Conservation (phyloP, 1,139 yeast genomes). For the Blastobotrys apis region DNA sequence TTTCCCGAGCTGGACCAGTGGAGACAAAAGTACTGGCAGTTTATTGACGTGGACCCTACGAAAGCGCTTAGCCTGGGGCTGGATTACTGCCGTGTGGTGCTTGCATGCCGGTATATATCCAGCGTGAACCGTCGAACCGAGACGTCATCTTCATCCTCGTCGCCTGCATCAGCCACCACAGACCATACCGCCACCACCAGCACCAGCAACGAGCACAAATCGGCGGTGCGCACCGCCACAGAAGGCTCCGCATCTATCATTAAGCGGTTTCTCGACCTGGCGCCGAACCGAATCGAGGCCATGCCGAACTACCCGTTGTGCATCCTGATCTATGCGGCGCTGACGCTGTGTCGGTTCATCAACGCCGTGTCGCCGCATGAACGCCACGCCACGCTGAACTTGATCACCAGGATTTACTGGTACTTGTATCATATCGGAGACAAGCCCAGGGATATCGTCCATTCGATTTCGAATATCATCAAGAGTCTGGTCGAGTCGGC, state of each 20-base stretch:
- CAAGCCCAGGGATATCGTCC: conserved; percentile 50
- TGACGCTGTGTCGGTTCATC: conserved; percentile 46
- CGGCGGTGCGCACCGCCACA: conserved; percentile 11
- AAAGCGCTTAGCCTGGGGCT: conserved; percentile 5
- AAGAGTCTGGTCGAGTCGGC: conserved; percentile 44
- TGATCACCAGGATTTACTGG: conserved; percentile 52
- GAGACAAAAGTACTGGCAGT: conserved; percentile 4
- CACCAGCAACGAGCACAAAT: no score
- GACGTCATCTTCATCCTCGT: background rate
- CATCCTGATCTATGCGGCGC: conserved; percentile 49
- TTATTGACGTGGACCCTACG: conserved; percentile 6
- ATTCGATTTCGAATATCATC: conserved; percentile 50
- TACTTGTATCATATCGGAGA: conserved; percentile 51
- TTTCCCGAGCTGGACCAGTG: conserved; percentile 9
- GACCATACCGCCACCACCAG: background rate
- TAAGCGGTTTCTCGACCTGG: conserved; percentile 41
- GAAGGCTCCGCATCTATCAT: conserved; percentile 42
- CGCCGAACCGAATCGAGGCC: conserved; percentile 45
- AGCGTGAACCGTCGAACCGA: no score
- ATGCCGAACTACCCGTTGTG: conserved; percentile 48
- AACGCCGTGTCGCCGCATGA: conserved; percentile 33
- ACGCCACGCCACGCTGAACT: conserved; percentile 31
- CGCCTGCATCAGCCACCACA: background rate
- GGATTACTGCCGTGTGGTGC: conserved; percentile 13
- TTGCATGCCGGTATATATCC: conserved; percentile 7